Percentiles rank a stretch among this genome's conserved stretches.
Evolutionary conservation across 495 filamentous ascomycete species (phyloP).

Genomic region (Podospora australis): DNA sequence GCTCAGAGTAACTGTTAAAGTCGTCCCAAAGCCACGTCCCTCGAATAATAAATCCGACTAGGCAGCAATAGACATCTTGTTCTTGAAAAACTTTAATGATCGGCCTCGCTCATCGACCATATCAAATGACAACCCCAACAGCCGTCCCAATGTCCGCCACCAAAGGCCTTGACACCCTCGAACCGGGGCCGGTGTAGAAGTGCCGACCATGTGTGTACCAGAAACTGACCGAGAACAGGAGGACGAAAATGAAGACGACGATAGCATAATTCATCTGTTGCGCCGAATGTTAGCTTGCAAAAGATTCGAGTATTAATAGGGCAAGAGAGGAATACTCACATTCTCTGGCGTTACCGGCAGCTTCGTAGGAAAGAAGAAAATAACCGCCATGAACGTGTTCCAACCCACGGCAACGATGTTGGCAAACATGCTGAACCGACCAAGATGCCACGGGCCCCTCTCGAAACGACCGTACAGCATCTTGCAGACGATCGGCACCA

Average conservation of each 20-base stretch:
- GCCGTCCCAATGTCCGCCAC: background rate
- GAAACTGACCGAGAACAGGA: constrained; percentile 38
- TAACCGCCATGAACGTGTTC: constrained; percentile 55
- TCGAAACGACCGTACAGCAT: constrained; percentile 49
- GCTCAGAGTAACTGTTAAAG: no score
- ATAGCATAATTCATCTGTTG: constrained; percentile 39
- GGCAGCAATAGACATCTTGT: no score
- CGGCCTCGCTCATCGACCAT: background rate
- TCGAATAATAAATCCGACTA: no score
- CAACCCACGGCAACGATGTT: constrained; percentile 52
- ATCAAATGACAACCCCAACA: background rate
- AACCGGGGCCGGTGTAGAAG: constrained; percentile 48
- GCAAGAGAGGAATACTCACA: constrained; percentile 20
- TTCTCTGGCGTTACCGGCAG: constrained; percentile 44
- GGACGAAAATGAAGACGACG: constrained; percentile 42
- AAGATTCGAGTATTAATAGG: no score
- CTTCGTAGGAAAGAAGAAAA: constrained; percentile 55
- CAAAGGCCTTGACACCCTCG: background rate
- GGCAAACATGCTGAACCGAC: constrained; percentile 34
- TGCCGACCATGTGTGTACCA: constrained; percentile 44
- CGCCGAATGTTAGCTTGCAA: constrained; percentile 2
- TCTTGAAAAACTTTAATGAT: no score
- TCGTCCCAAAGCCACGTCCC: no score
- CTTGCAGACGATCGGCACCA: constrained; percentile 58
- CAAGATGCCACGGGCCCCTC: constrained; percentile 57